Conservation (phyloP, 208 protist genomes). For the Crithidia fasciculata region DNA sequence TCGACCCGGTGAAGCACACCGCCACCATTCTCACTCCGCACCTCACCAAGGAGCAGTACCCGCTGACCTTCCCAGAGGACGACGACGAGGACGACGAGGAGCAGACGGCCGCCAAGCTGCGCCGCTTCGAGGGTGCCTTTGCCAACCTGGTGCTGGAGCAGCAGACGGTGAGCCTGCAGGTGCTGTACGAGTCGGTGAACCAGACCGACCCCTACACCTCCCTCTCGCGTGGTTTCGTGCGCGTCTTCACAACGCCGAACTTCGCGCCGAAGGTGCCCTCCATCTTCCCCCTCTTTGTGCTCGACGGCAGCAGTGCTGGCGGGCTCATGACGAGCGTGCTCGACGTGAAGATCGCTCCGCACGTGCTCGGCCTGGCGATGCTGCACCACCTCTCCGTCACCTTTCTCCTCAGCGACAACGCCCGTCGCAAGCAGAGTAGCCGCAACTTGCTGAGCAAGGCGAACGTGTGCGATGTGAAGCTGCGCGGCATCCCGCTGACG, state of each 20-base stretch:
- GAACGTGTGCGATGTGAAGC: slow-evolving; percentile 82
- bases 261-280: slow-evolving; percentile 60
- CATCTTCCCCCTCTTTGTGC: slow-evolving; percentile 84
- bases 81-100: slow-evolving; percentile 18
- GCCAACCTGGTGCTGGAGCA: slow-evolving; percentile 66
- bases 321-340: slow-evolving; percentile 75
- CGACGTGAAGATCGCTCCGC: slow-evolving; percentile 80
- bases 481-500: slow-evolving; percentile 89
- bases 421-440: slow-evolving; percentile 67
- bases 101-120: background rate
- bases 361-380: slow-evolving; percentile 89
- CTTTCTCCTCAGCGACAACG: slow-evolving; percentile 68
- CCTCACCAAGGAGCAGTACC: slow-evolving; percentile 48
- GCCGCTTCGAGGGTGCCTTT: slow-evolving; percentile 43
- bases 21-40: slow-evolving; percentile 71
- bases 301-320: slow-evolving; percentile 82
- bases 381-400: slow-evolving; percentile 85
- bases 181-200: slow-evolving; percentile 75
- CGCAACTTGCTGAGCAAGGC: slow-evolving; percentile 63
- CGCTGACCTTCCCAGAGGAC: slow-evolving; percentile 28
- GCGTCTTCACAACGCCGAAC: slow-evolving; percentile 66
- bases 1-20: slow-evolving; percentile 71
- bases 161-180: slow-evolving; percentile 78
- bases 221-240: slow-evolving; percentile 86
- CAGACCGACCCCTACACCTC: slow-evolving; percentile 72